Conservation (phyloP, 2,329 filamentous ascomycete genomes). For the Colletotrichum liaoningense region DNA sequence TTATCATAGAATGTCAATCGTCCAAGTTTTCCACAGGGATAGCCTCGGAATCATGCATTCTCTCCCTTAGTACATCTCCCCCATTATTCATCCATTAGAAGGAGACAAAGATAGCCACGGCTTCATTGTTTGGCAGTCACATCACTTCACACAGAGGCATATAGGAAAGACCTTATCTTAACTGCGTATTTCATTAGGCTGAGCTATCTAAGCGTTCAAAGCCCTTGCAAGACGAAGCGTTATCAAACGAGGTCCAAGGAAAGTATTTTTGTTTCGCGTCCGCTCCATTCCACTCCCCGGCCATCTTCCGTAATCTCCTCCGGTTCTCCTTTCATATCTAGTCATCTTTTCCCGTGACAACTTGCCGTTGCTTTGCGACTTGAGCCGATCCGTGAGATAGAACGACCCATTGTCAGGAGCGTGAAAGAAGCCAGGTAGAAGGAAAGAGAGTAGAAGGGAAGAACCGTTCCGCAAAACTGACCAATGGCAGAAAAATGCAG, state of each 20-base stretch:
- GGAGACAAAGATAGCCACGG: no score
- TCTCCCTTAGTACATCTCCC: no score
- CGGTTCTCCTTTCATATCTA: neutral
- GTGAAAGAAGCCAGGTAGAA: neutral
- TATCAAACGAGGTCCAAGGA: neutral
- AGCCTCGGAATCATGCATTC: no score
- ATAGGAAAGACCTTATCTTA: neutral
- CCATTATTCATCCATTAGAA: no score
- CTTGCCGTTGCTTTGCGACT: no score
- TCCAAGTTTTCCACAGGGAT: no score
- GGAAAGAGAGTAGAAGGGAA: no score
- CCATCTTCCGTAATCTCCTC: neutral
- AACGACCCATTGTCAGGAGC: neutral
- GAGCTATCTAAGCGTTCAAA: constrained; percentile 38
- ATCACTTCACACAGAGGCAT: no score
- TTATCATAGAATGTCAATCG: no score
- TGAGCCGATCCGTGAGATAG: neutral
- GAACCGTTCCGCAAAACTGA: neutral
- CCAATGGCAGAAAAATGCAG: neutral
- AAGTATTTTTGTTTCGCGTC: neutral
- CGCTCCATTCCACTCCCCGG: neutral
- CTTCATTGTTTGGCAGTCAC: no score
- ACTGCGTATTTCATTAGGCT: constrained; percentile 34
- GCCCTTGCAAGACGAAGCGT: constrained; percentile 18
- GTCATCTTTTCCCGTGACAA: no score